Base-by-base conservation (phyloP, 495 filamentous ascomycete genomes). In the Sphaerosporella brunnea region DNA sequence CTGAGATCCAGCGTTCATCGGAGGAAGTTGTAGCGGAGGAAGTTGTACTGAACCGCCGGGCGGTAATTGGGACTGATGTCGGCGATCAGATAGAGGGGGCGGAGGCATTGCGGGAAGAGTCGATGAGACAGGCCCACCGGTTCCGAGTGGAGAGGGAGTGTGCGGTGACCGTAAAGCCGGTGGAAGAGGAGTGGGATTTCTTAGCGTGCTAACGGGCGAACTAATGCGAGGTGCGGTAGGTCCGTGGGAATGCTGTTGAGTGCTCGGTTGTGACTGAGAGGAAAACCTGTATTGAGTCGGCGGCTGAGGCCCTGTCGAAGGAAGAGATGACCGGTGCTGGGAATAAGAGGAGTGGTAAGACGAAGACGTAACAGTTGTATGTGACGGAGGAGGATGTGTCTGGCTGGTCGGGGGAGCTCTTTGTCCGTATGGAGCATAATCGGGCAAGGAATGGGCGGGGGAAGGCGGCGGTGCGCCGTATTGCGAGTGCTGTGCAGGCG, bases 21-120 rank as follows among this genome's bases (percentile, higher is more conserved):
- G 58, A 8, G 58, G 58, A 35, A 61, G 53, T 26, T 61, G 58
- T 36, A 61, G 39, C 20, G 58, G 58, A 19, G 58, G 58, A 4
- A 61, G 46, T 21, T 51, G 52, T 28, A 60, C 36, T 47, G 48
- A 30, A 49, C 46, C 51, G 55, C 32, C 58, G n/a, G n/a, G 52
- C 8, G n/a, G 19, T n/a, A 30, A 13, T 26, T 8, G 23, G 36
- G 50, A 19, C 15, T 51, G 48, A 7, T 59, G 56, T 8, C 48
- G 55, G 19, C 46, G 56, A 21, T 51, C 52, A 16, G 54, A 53
- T 2, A 53, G 51, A 15, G 47, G 58, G 20, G 58, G 58, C 24
- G 58, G 57, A 25, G 56, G 50, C 58, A 61, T 61, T 16, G 26
- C 20, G 2, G 58, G 49, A 45, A 58, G 18, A 40, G 21, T 48